Percentiles rank a stretch among this genome's conserved stretches.
Evolutionary conservation across 345 rosid genomes (phyloP).

Genomic region (Eucalyptus cloeziana): DNA sequence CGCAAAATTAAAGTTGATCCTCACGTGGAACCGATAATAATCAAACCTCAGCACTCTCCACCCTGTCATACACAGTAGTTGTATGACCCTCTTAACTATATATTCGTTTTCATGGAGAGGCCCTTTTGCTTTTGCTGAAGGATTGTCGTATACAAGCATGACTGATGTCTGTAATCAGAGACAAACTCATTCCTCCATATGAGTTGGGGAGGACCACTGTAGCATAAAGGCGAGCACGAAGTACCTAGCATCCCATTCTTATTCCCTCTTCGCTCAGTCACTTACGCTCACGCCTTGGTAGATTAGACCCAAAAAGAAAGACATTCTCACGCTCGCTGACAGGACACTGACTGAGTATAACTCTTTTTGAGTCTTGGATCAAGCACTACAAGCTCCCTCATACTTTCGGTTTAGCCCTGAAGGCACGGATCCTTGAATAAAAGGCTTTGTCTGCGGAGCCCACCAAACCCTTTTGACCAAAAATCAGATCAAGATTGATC

Average conservation of each 20-base stretch:
- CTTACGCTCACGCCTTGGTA: not conserved
- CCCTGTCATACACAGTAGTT: not conserved
- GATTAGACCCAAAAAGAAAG: not conserved
- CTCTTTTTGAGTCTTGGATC: constrained; percentile 15
- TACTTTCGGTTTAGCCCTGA: not conserved
- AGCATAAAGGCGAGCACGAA: not conserved
- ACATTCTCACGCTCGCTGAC: constrained; percentile 30
- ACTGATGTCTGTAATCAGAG: not conserved
- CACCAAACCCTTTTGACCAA: not conserved
- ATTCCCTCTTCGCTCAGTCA: not conserved
- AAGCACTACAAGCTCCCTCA: not conserved
- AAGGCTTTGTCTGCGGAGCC: not conserved
- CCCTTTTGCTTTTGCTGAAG: not conserved
- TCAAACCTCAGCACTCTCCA: not conserved
- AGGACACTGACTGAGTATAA: not conserved
- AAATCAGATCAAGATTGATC: not conserved
- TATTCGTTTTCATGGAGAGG: not conserved
- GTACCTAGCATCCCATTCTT: not conserved
- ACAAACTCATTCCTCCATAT: not conserved
- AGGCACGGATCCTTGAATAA: not conserved
- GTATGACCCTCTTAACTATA: not conserved
- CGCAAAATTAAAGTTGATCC: not conserved
- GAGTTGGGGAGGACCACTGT: not conserved
- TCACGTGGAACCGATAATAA: not conserved
- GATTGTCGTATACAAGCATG: not conserved